Evolutionary conservation across 2,329 filamentous ascomycete species (phyloP).

Genomic region (Paramyrothecium roridum): DNA sequence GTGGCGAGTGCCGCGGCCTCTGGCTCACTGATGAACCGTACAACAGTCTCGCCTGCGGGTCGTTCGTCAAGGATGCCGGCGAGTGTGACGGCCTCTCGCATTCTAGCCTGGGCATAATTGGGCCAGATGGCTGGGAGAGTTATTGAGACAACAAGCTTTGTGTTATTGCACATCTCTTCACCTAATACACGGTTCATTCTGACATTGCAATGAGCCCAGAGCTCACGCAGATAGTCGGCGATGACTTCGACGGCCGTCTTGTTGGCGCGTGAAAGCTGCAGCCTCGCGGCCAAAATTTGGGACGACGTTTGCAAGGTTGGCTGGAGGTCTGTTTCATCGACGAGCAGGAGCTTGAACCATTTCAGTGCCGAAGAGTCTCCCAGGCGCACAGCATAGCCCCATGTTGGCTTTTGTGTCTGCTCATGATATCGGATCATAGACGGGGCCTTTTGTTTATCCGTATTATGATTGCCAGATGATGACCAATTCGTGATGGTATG

Average conservation of each 20-base stretch:
- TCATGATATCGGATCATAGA: constrained; percentile 19
- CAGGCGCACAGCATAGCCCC: constrained; percentile 28
- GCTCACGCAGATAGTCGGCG: constrained; percentile 22
- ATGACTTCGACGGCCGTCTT: constrained; percentile 25
- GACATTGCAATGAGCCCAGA: constrained; percentile 28
- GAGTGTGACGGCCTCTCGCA: constrained; percentile 27
- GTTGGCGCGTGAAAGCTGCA: neutral
- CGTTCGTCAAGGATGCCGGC: constrained; percentile 32
- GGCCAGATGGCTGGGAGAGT: constrained; percentile 46
- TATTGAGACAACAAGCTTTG: constrained; percentile 31
- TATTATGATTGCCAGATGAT: constrained; percentile 9
- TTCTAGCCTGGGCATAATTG: constrained; percentile 28
- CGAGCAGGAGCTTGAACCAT: constrained; percentile 40
- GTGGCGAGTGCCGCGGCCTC: constrained; percentile 41
- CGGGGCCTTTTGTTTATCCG: constrained; percentile 27
- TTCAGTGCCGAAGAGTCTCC: constrained; percentile 14
- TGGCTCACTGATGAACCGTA: constrained; percentile 37
- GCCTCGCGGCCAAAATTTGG: constrained; percentile 12
- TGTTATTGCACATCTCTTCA: constrained; percentile 9
- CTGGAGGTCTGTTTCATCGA: constrained; percentile 26
- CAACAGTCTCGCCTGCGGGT: constrained; percentile 19
- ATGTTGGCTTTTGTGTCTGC: constrained; percentile 3
- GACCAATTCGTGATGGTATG: constrained; percentile 29
- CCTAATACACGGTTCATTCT: constrained; percentile 22
- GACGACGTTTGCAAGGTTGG: constrained; percentile 12